Base-by-base conservation (phyloP, 345 rosid species). In the Ceriops tagal region DNA sequence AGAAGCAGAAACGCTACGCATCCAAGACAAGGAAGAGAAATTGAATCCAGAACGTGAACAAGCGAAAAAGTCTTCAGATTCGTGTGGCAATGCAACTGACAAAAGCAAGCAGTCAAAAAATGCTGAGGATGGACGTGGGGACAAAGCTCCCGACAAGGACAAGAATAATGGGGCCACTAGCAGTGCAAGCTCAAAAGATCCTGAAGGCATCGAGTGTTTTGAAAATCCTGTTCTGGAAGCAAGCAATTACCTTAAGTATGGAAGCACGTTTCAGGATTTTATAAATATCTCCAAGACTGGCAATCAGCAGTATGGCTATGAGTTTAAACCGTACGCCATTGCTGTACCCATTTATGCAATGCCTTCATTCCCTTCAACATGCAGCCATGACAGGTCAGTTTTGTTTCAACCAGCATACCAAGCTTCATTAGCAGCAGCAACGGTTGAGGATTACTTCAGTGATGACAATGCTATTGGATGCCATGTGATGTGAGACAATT, bases 381-480 rank as follows among this genome's bases (percentile, higher is more conserved):
- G 69, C 51, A 65, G 47, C 49, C 61, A 60, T 3, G 80, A 71
- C 49, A 72, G 64, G 49, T 70, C 65, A 18, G 71, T 47, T 1
- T 11, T 56, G 16, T 32, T 24, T 24, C 85, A 63, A 57, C 79
- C 77, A 11, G 61, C 64, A 32, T 62, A 22, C 64, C 78, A 78
- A 68, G 10, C 70, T 13, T 82, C 49, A 43, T 3, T 18, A 43
- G 18, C 85, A 0, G 53, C 69, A 15, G 66, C 66, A 8, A 58
- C 71, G 37, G 85, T 78, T 15, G 85, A 76, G 63, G 88, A 87
- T 73, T 87, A 84, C 70, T 87, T 87, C 65, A 84, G 84, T 18
- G 91, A 87, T 13, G 91, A 87, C 26, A 87, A 87, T 60, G 72
- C 91, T 0, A 49, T 81, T 16, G 91, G 88, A 46, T 87, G 91